A percentile compares a stretch with the other conserved stretches of the same genome.
Evolutionary conservation across 2,329 filamentous ascomycete species (phyloP).

Genomic region (Monilinia fructicola): DNA sequence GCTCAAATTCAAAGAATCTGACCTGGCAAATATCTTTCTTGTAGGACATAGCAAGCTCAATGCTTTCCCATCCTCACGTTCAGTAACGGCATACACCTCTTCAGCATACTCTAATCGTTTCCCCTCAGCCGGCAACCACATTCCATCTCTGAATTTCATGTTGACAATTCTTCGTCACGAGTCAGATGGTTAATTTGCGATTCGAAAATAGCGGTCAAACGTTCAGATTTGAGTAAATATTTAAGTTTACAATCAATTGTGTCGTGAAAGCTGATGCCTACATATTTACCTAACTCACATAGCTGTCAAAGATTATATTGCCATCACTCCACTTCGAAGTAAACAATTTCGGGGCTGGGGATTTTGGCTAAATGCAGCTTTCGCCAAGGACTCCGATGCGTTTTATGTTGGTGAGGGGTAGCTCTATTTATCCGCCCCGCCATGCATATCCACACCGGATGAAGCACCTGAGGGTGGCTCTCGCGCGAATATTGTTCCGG

Average conservation of each 20-base stretch:
- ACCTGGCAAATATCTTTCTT: constrained; percentile 52
- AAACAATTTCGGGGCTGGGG: neutral
- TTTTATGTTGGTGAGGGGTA: constrained; percentile 11
- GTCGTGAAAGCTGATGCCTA: neutral
- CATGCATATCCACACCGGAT: constrained; percentile 3
- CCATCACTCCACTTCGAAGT: constrained; percentile 6
- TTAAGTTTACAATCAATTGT: neutral
- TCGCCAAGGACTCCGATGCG: constrained; percentile 21
- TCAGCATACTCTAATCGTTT: constrained; percentile 65
- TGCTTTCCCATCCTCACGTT: constrained; percentile 47
- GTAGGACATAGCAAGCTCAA: constrained; percentile 59
- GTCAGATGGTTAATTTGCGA: neutral
- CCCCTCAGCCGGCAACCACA: constrained; percentile 65
- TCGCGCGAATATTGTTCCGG: constrained; percentile 24
- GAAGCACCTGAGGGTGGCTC: neutral
- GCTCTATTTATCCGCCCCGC: constrained; percentile 19
- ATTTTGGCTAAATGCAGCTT: constrained; percentile 18
- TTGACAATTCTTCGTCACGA: constrained; percentile 14
- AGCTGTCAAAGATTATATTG: constrained; percentile 5
- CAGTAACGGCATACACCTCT: constrained; percentile 56
- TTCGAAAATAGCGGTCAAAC: neutral
- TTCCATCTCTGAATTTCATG: constrained; percentile 65
- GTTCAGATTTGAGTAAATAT: neutral
- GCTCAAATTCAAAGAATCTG: constrained; percentile 56
- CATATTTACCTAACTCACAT: neutral